Base-by-base conservation (phyloP, 768 basidiomycete species). In the Russula emetica region DNA sequence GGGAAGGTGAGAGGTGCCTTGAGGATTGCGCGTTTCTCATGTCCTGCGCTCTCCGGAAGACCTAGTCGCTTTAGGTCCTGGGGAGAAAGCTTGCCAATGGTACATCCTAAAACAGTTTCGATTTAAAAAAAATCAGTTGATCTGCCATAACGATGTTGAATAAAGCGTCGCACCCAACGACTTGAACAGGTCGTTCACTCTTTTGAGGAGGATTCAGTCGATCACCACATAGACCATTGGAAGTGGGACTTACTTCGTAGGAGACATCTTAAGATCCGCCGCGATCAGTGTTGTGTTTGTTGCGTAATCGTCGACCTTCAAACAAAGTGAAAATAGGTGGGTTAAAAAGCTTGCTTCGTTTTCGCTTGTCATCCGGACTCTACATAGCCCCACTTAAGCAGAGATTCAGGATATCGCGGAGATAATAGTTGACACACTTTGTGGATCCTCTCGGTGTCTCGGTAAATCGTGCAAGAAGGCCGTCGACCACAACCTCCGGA, bases 1-100 rank as follows among this genome's bases (percentile, higher is more conserved):
- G 94, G 94, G 76, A 97, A 97, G 65, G 82, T 79, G 1, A 96
- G 79, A 2, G 95, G 95, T 0, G 85, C 82, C 49, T 76, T 83
- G 60, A 98, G 78, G 0, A 88, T 77, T 0, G 94, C 94, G 58
- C 86, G 81, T 71, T 88, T 90, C 47, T 80, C 80, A 42, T 82
- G 82, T 9, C 80, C 85, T 3, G 82, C 83, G 36, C 78, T 80
- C 52, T 86, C 80, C 0, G 87, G 80, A 22, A 94, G 75, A 11
- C 91, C 89, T 42, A 90, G 78, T 65, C 81, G 78, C 62, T 85
- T 84, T 8, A 92, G 80, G 66, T 95, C 90, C 18, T 79, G 79
- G 9, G 81, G 76, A 2, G 78, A 75, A 26, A 89, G 74, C 51
- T 82, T 78, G 53, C 77, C 77, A 51, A 93, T 77, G 65, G 85